A percentile compares a stretch with the other conserved stretches of the same genome.
Conservation (phyloP, 306 rosid species). For the Cicer arietinum region DNA sequence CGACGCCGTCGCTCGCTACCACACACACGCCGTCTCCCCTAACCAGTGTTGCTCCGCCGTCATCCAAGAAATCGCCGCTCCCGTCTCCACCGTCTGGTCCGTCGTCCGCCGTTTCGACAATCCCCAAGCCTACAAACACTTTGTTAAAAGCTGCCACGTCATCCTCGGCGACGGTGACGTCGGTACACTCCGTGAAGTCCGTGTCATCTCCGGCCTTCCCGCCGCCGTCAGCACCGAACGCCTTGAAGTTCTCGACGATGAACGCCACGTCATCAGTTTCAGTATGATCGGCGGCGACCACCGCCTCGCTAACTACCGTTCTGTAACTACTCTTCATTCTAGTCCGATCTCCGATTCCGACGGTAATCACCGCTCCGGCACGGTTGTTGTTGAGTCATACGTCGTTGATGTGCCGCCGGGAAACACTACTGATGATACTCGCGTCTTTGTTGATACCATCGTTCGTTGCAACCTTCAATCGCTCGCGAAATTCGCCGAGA, state of each 20-base stretch:
- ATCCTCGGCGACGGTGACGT: constrained; percentile 85
- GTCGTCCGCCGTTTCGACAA: constrained; percentile 95
- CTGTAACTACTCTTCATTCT: constrained; percentile 85
- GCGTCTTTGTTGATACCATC: constrained; percentile 81
- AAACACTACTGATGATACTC: constrained; percentile 84
- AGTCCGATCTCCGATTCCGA: constrained; percentile 25
- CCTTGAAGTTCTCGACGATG: constrained; percentile 92
- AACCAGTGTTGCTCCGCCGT: constrained; percentile 91
- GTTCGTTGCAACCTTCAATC: constrained; percentile 95
- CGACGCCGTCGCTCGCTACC: constrained; percentile 65
- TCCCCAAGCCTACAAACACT: constrained; percentile 92
- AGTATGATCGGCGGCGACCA: constrained; percentile 96
- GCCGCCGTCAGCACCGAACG: constrained; percentile 89
- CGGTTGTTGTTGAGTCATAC: constrained; percentile 88
- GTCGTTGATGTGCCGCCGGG: constrained; percentile 96
- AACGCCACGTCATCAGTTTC: constrained; percentile 85
- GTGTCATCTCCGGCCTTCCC: constrained; percentile 88
- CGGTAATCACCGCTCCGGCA: constrained; percentile 48
- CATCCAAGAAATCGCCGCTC: constrained; percentile 79
- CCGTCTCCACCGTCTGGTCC: constrained; percentile 85
- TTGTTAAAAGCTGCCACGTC: constrained; percentile 91
- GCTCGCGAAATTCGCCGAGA: constrained; percentile 78
- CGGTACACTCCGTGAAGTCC: constrained; percentile 85
- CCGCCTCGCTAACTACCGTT: constrained; percentile 79
- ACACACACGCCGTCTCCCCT: constrained; percentile 55